Percentiles rank a stretch among this genome's conserved stretches.
Evolutionary conservation across 768 basidiomycete species (phyloP).

Genomic region (Hypholoma sublateritium): DNA sequence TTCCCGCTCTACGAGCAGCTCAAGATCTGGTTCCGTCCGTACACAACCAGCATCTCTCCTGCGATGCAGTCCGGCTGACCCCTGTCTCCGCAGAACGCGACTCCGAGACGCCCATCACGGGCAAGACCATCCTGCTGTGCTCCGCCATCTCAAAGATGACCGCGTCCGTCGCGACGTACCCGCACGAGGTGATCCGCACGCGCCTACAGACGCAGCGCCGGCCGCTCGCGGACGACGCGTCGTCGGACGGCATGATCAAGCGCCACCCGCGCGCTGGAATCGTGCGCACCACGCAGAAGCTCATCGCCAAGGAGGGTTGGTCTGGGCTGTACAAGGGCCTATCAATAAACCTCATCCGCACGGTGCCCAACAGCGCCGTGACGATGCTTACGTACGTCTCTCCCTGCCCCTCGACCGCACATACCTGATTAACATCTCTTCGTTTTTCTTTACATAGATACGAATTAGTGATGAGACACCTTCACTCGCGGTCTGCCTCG

Average conservation of each 20-base stretch:
- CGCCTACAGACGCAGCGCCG: conserved; percentile 85
- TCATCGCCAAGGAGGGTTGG: conserved; percentile 85
- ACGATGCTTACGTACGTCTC: conserved; percentile 87
- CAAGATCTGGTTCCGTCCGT: conserved; percentile 84
- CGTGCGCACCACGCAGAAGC: conserved; percentile 67
- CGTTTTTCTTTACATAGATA: conserved; percentile 32
- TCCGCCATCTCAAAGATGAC: conserved; percentile 96
- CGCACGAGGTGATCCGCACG: conserved; percentile 99
- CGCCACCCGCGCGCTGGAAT: conserved; percentile 61
- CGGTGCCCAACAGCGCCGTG: conserved; percentile 94
- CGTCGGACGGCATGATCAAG: conserved; percentile 63
- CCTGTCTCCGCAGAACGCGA: conserved; percentile 38
- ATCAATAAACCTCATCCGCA: conserved; percentile 90
- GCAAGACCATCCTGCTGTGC: conserved; percentile 77
- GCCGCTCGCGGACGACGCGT: conserved; percentile 57
- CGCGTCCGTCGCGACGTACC: conserved; percentile 93
- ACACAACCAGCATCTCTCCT: neutral
- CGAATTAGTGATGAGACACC: conserved; percentile 54
- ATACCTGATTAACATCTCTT: neutral
- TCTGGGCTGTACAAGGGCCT: conserved; percentile 89
- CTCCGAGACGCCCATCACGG: conserved; percentile 49
- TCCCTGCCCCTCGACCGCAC: neutral
- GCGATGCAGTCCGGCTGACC: neutral
- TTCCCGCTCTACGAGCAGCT: conserved; percentile 96
- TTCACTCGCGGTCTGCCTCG: conserved; percentile 33